A percentile compares a stretch with the other conserved stretches of the same genome.
phyloP scores from a whole-genome alignment of 768 basidiomycete genomes.

The Tricholoma matsutake region DNA sequence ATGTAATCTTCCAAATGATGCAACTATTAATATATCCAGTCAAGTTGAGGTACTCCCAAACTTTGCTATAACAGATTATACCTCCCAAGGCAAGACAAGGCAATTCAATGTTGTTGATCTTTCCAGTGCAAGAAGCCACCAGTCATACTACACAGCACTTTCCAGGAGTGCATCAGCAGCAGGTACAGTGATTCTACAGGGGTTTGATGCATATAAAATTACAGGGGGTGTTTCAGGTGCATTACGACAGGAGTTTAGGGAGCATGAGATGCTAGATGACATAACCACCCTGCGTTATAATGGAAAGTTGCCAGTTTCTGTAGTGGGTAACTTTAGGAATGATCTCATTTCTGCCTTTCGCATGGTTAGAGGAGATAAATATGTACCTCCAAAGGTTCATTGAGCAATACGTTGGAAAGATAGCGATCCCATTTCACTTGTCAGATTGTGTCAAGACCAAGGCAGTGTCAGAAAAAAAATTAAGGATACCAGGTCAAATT shows the following conservation, averaged over 20 bases:
- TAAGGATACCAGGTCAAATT: too few species aligned
- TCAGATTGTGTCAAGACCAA: too few species aligned
- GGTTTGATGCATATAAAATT: slow-evolving; percentile 17
- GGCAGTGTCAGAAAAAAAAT: too few species aligned
- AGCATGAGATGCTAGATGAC: slow-evolving; percentile 34
- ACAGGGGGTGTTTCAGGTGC: slow-evolving; percentile 22
- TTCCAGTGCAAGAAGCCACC: slow-evolving; percentile 13
- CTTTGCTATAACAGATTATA: slow-evolving; percentile 27
- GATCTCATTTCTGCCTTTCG: slow-evolving; percentile 2
- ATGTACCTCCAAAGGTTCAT: slow-evolving; percentile 5
- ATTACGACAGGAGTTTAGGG: slow-evolving; percentile 31
- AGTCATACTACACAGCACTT: slow-evolving; percentile 25
- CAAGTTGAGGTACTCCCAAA: slow-evolving; percentile 23
- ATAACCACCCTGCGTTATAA: slow-evolving; percentile 25
- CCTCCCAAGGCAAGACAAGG: slow-evolving; percentile 25
- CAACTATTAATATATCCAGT: slow-evolving; percentile 6
- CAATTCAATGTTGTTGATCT: slow-evolving; percentile 28
- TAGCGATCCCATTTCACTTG: slow-evolving; percentile 3
- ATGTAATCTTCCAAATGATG: slow-evolving; percentile 15
- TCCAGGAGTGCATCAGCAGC: slow-evolving; percentile 25
- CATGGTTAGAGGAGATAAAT: neutral
- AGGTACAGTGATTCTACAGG: slow-evolving; percentile 26
- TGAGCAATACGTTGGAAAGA: slow-evolving; percentile 1
- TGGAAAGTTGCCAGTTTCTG: slow-evolving; percentile 2
- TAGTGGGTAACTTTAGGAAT: slow-evolving; percentile 11